A percentile compares a stretch with the other conserved stretches of the same genome.
phyloP scores from a whole-genome alignment of 352 stramenopile species.

The Phytophthora litchii region DNA sequence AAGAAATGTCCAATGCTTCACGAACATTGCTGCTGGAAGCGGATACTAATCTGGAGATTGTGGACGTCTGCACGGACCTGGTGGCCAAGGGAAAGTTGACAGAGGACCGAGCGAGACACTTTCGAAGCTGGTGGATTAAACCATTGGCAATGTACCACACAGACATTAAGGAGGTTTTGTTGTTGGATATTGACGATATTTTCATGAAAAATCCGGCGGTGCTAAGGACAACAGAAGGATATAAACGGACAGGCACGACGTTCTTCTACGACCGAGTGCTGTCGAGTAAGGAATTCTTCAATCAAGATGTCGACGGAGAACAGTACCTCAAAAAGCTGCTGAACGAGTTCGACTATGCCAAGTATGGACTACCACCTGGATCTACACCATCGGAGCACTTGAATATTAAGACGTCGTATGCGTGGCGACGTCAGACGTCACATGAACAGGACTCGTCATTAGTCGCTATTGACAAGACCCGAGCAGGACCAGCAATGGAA shows the following conservation, averaged over 20 bases:
- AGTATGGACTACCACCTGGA: slow-evolving; percentile 30
- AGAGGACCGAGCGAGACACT: slow-evolving; percentile 40
- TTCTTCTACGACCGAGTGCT: slow-evolving; percentile 81
- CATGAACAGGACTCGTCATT: slow-evolving; percentile 69
- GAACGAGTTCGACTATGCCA: slow-evolving; percentile 47
- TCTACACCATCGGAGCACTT: slow-evolving; percentile 36
- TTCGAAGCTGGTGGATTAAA: slow-evolving; percentile 74
- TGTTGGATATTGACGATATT: slow-evolving; percentile 62
- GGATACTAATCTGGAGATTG: slow-evolving; percentile 45
- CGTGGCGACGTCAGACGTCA: slow-evolving; percentile 40
- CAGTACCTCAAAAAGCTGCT: slow-evolving; percentile 46
- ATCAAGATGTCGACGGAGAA: slow-evolving; percentile 42
- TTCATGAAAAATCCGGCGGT: slow-evolving; percentile 50
- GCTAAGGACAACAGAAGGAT: slow-evolving; percentile 46
- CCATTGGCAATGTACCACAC: slow-evolving; percentile 62
- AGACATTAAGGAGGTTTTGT: slow-evolving; percentile 45
- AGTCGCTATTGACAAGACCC: slow-evolving; percentile 54
- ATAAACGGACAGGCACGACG: slow-evolving; percentile 49
- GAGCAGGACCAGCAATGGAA: slow-evolving; percentile 38
- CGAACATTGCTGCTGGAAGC: slow-evolving; percentile 25
- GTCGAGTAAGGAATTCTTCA: slow-evolving; percentile 56
- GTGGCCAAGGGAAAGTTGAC: slow-evolving; percentile 29
- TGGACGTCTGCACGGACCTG: slow-evolving; percentile 54
- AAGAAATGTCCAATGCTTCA: slow-evolving; percentile 38
- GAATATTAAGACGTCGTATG: slow-evolving; percentile 29